phyloP scores from a whole-genome alignment of 140 eudicot genomes.

The Anethum foeniculum region DNA sequence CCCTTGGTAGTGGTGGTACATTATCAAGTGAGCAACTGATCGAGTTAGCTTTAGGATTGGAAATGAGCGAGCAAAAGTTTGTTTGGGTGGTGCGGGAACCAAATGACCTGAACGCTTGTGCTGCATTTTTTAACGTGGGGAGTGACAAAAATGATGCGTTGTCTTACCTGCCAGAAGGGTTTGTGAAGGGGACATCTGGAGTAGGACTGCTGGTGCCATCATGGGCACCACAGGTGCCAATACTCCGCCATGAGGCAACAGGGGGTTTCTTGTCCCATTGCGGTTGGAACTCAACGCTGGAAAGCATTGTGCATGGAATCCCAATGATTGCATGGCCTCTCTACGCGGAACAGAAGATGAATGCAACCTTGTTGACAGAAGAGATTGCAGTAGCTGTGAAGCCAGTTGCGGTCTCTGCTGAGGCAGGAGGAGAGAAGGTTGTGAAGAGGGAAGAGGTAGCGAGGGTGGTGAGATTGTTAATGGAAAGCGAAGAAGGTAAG shows the following conservation, averaged over 20 bases:
- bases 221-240: not conserved
- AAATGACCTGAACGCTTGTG: not conserved
- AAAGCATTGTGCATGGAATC: not conserved
- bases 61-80: slow-evolving; percentile 43
- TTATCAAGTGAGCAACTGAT: slow-evolving; percentile 36
- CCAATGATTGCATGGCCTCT: slow-evolving; percentile 2
- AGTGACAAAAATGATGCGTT: not conserved
- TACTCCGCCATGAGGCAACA: not conserved
- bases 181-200: not conserved
- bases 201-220: not conserved
- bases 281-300: slow-evolving; percentile 12
- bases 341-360: not conserved
- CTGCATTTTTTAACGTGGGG: not conserved
- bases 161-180: not conserved
- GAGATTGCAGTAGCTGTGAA: not conserved
- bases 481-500: not conserved
- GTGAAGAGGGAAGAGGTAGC: slow-evolving; percentile 4
- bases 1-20: slow-evolving; percentile 53
- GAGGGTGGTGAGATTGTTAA: not conserved
- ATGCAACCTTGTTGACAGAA: not conserved
- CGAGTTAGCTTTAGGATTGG: slow-evolving; percentile 51
- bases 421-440: not conserved
- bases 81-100: slow-evolving; percentile 3
- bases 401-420: not conserved
- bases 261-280: slow-evolving; percentile 1